Evolutionary conservation across 2,329 filamentous ascomycete species (phyloP).

Genomic region (Aspergillus fumigatus): DNA sequence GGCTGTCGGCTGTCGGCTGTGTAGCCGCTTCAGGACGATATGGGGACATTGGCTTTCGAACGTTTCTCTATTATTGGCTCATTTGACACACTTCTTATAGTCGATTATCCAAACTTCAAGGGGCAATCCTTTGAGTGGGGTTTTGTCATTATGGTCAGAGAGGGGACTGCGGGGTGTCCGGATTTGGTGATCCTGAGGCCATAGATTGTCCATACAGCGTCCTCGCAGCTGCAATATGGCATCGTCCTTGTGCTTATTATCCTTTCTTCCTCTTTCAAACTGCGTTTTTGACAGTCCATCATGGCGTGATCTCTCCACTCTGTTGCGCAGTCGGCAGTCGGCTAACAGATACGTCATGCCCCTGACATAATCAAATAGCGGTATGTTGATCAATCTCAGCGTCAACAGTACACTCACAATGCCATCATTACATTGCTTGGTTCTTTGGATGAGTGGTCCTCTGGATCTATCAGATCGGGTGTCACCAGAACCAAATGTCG

Average conservation of each 20-base stretch:
- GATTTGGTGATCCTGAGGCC: not conserved
- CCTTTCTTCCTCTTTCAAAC: not conserved
- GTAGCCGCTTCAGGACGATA: not conserved
- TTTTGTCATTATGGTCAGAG: not conserved
- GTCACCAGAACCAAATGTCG: not conserved
- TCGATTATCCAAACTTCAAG: not conserved
- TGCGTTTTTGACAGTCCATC: not conserved
- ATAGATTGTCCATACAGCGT: not conserved
- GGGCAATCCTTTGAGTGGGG: not conserved
- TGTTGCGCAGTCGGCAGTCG: constrained; percentile 10
- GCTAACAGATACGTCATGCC: constrained; percentile 4
- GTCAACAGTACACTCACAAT: not conserved
- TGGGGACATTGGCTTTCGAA: not conserved
- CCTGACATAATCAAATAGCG: not conserved
- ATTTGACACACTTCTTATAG: not conserved
- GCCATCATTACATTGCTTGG: not conserved
- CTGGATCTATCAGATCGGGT: not conserved
- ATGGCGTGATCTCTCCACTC: not conserved
- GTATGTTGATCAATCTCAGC: not conserved
- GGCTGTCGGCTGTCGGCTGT: constrained; percentile 15
- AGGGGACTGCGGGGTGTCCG: not conserved
- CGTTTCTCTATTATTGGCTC: not conserved
- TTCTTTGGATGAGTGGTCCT: not conserved
- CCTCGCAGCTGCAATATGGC: not conserved
- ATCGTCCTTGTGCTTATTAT: not conserved